Conservation (phyloP, 164 flowering plant genomes). For the Aristolochia fimbriata region DNA sequence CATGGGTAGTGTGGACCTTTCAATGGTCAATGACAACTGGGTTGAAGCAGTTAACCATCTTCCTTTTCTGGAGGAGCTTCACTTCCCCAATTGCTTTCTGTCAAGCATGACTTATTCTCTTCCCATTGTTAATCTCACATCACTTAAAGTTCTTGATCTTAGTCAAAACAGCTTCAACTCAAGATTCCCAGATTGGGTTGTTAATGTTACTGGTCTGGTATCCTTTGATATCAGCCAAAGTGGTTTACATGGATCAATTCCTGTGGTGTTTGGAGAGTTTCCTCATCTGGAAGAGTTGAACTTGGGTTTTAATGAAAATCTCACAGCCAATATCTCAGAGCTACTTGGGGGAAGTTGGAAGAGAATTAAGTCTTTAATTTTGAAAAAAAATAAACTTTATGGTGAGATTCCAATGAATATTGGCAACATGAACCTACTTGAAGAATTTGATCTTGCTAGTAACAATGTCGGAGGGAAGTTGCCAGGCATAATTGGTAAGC, state of each 20-base stretch:
- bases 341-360: constrained; percentile 1
- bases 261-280: neutral
- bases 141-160: neutral
- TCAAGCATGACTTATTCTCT: constrained; percentile 1
- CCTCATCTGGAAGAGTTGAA: too few relatives aligned
- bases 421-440: constrained; percentile 4
- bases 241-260: too few relatives aligned
- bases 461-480: constrained; percentile 24
- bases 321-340: neutral
- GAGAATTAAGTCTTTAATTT: neutral
- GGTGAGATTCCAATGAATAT: constrained; percentile 1
- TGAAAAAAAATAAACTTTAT: neutral
- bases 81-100: neutral
- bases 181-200: constrained; percentile 3
- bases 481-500: neutral
- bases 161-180: neutral
- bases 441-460: constrained; percentile 29
- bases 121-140: neutral
- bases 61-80: neutral
- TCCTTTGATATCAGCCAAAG: neutral
- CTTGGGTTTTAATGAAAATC: too few relatives aligned
- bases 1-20: neutral
- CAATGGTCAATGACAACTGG: neutral
- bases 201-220: neutral
- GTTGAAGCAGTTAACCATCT: constrained; percentile 1